Base-by-base conservation (phyloP, 768 basidiomycete genomes). In the Russula sp. region DNA sequence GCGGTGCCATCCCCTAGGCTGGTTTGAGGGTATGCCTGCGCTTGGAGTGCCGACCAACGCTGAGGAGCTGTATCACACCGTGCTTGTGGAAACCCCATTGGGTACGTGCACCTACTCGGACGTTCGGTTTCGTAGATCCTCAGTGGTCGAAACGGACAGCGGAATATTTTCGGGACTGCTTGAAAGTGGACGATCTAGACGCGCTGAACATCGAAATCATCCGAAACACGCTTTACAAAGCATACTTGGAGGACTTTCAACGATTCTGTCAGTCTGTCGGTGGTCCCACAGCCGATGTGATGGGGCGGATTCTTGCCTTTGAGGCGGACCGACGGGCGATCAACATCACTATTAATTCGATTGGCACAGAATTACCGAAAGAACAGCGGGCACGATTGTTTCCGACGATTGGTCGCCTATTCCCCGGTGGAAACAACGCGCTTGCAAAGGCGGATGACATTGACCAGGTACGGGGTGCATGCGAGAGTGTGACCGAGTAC, bases 201-300 rank as follows among this genome's bases (percentile, higher is more conserved):
- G 97, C 98, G 73, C 86, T 98, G 62, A 98, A 99, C 79, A 98
- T 99, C 71, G 97, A 99, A 78, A 97, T 99, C 76, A 95, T 99
- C 76, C 92, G 97, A 49, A 98, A 98, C 77, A 95, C 96, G 1
- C 89, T 99, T 40, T 98, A 98, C 83, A 98, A 97, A 75, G 89
- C 94, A 18, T 99, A 99, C 76, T 88, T 99, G 62, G 96, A 98
- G 73, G 97, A 99, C 75, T 99, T 99, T 74, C 84, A 94, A 78
- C 74, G 81, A 67, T 98, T 89, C 76, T 89, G 86, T 72, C 76
- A 80, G 51, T 84, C 88, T 8, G 78, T 98, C 39, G 88, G 92
- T 47, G 82, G 84, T 10, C 91, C 97, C 0, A 98, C 97, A 3
- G 80, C 84, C 14, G 94, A 96, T 49, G 85, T 94, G 67, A 98